These are phyloP conservation scores for Fusarium vanettenii DNA, from an alignment of 2,329 filamentous ascomycete species.

Conservation along the genomic window DNA sequence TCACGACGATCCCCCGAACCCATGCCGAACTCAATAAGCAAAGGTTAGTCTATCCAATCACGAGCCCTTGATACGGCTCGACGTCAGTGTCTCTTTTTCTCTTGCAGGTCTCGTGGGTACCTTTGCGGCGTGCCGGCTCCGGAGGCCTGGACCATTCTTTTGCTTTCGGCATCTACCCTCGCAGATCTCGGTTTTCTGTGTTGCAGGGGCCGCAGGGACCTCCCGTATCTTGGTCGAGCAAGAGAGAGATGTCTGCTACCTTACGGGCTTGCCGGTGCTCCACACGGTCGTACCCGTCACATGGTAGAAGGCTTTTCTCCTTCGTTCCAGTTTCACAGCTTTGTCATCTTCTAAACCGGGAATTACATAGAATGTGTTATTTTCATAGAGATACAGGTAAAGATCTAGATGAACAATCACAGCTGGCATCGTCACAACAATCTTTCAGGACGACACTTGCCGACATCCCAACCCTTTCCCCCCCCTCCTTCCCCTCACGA, in stretches of 20 bases:
- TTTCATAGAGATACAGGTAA: not conserved
- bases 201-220: not conserved
- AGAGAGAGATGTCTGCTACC: too few species aligned
- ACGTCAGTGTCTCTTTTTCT: not conserved
- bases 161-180: constrained; percentile 16
- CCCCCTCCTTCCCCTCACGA: not conserved
- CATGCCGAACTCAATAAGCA: constrained; percentile 7
- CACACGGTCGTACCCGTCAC: not conserved
- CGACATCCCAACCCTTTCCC: not conserved
- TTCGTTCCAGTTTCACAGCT: not conserved
- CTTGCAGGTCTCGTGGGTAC: not conserved
- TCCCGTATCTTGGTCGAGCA: not conserved
- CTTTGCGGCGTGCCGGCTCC: constrained; percentile 5
- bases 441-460: not conserved
- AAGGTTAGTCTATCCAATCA: constrained; percentile 15
- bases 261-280: not conserved
- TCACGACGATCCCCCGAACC: constrained; percentile 33
- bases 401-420: not conserved
- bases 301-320: not conserved
- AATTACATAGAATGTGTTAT: not conserved
- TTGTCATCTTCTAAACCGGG: not conserved
- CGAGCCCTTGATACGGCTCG: not conserved
- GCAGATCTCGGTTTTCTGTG: constrained; percentile 27
- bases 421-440: not conserved
- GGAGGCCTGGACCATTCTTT: not conserved